Conservation (phyloP, 768 basidiomycete genomes). For the Leccinum disarticulatum region DNA sequence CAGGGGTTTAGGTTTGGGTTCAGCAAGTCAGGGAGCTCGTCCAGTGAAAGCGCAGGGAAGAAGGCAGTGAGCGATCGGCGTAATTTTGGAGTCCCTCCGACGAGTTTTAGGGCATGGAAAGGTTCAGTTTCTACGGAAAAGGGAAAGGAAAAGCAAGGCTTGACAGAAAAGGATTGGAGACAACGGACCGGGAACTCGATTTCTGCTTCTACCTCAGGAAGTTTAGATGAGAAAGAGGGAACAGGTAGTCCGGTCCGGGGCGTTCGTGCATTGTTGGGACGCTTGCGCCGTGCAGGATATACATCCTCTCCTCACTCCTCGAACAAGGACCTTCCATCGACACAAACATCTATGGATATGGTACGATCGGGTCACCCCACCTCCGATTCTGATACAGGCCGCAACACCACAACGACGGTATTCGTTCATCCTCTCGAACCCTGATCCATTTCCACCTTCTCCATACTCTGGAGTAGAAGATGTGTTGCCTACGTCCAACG, state of each 20-base stretch:
- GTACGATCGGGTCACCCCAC: conserved; percentile 14
- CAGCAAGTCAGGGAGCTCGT: no score
- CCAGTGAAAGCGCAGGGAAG: neutral
- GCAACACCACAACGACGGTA: conserved; percentile 24
- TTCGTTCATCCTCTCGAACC: conserved; percentile 34
- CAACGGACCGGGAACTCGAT: conserved; percentile 15
- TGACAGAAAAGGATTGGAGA: conserved; percentile 15
- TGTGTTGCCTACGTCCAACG: neutral
- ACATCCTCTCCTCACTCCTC: conserved; percentile 32
- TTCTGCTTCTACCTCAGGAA: conserved; percentile 19
- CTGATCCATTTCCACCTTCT: conserved; percentile 27
- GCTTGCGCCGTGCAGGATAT: conserved; percentile 25
- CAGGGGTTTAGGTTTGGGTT: conserved; percentile 12
- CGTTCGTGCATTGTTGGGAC: conserved; percentile 30
- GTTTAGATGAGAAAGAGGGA: conserved; percentile 24
- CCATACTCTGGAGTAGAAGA: conserved; percentile 12
- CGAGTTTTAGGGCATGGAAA: conserved; percentile 28
- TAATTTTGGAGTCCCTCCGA: conserved; percentile 27
- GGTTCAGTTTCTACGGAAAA: conserved; percentile 14
- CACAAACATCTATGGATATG: conserved; percentile 6
- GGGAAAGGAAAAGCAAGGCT: conserved; percentile 13
- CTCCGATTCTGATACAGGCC: conserved; percentile 13
- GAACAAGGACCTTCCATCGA: conserved; percentile 19
- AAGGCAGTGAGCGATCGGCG: conserved; percentile 8
- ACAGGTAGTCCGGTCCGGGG: conserved; percentile 23